Percentiles rank a stretch among this genome's conserved stretches.
Evolutionary conservation across 768 basidiomycete genomes (phyloP).

Genomic region (Porpolomopsis calyptriformis): DNA sequence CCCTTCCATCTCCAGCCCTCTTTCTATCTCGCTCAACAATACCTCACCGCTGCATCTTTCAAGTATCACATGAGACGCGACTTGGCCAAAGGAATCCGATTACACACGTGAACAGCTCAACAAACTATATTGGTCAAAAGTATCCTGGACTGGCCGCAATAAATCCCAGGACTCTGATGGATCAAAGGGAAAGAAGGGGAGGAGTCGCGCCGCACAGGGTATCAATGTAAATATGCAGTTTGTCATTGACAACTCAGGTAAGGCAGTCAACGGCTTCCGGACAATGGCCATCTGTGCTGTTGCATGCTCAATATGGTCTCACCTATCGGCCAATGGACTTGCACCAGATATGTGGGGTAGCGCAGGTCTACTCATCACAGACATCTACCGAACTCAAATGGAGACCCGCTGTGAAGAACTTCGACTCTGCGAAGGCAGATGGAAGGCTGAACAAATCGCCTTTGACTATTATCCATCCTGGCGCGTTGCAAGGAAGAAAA

Average conservation of each 20-base stretch:
- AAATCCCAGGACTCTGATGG: not conserved
- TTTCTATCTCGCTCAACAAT: not conserved
- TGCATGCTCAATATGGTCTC: not conserved
- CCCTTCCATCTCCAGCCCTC: not conserved
- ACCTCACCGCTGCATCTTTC: not conserved
- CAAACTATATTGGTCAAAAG: not conserved
- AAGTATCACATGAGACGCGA: not conserved
- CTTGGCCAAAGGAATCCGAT: not conserved
- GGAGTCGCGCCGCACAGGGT: not conserved
- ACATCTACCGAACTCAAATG: not conserved
- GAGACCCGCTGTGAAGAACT: not conserved
- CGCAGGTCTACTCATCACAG: not conserved
- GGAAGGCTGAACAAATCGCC: not conserved
- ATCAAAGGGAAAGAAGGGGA: not conserved
- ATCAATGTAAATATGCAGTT: not conserved
- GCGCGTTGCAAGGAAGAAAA: not conserved
- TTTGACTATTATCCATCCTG: not conserved
- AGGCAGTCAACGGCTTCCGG: not conserved
- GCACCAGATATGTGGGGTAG: not conserved
- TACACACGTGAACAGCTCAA: not conserved
- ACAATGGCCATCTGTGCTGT: not conserved
- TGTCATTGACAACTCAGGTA: not conserved
- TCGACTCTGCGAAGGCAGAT: not conserved
- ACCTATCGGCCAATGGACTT: not conserved
- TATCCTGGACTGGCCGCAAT: not conserved